Conservation (phyloP, 106 monocot species). For the Dioscorea zingiberensis region DNA sequence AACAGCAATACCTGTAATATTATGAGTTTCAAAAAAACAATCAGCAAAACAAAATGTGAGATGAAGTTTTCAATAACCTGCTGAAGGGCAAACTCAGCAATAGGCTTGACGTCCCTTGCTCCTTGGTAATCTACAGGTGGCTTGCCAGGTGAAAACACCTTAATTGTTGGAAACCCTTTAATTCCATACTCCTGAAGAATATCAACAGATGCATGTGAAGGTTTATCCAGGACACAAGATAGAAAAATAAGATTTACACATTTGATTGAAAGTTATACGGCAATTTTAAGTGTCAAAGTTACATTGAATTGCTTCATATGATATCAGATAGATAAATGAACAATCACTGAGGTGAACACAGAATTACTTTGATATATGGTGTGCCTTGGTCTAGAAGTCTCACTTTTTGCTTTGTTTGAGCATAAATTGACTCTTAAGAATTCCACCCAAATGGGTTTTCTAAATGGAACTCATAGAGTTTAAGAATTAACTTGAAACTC, state of each 20-base stretch:
- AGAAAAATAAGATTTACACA: not conserved
- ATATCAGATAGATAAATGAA: not conserved
- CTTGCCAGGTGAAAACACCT: constrained; percentile 86
- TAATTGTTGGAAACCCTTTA: constrained; percentile 91
- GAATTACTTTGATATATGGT: not conserved
- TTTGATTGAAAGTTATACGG: not conserved
- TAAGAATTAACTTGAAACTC: too few species aligned
- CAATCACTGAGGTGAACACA: not conserved
- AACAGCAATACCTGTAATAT: not conserved
- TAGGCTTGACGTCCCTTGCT: constrained; percentile 89
- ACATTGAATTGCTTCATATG: not conserved
- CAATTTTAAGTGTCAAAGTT: not conserved
- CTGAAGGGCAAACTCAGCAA: constrained; percentile 87
- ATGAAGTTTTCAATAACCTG: constrained; percentile 42
- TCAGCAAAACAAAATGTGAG: not conserved
- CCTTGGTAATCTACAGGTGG: constrained; percentile 97
- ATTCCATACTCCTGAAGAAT: constrained; percentile 87
- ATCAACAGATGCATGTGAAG: not conserved
- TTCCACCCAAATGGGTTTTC: too few species aligned
- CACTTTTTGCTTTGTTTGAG: too few species aligned
- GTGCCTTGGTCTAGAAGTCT: too few species aligned
- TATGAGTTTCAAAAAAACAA: not conserved
- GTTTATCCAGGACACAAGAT: not conserved
- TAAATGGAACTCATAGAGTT: too few species aligned
- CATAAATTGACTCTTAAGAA: too few species aligned